A percentile compares a stretch with the other conserved stretches of the same genome.
phyloP scores from a whole-genome alignment of 129 eudicot species.

The Flaveria trinervia region DNA sequence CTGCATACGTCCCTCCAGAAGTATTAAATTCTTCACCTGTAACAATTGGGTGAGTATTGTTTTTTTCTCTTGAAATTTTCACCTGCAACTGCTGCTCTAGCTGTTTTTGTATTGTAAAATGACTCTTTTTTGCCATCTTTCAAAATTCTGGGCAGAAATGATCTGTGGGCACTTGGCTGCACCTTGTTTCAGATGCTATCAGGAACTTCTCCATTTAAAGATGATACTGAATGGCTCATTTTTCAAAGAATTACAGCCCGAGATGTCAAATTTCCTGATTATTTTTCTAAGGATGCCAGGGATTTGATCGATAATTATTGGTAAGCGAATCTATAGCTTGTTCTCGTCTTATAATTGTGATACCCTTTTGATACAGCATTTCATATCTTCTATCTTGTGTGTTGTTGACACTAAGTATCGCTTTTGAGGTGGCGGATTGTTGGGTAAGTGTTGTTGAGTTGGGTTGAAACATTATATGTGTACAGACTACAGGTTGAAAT shows the following conservation, averaged over 20 bases:
- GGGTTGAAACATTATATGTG: not conserved
- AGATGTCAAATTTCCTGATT: slow-evolving; percentile 84
- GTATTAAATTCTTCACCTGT: slow-evolving; percentile 91
- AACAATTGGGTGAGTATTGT: slow-evolving; percentile 76
- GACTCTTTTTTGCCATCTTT: slow-evolving; percentile 15
- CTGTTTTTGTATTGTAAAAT: slow-evolving; percentile 23
- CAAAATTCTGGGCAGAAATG: slow-evolving; percentile 60
- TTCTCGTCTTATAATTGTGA: not conserved
- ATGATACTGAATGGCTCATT: slow-evolving; percentile 96
- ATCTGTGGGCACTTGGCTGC: slow-evolving; percentile 99
- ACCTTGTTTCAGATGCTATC: slow-evolving; percentile 99
- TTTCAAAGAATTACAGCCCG: slow-evolving; percentile 89
- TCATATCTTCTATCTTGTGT: not conserved
- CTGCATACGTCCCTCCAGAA: slow-evolving; percentile 99
- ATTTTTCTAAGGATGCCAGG: slow-evolving; percentile 75
- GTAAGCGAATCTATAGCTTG: slow-evolving; percentile 36
- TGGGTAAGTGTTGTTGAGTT: not conserved
- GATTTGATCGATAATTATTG: slow-evolving; percentile 85
- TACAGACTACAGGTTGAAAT: not conserved
- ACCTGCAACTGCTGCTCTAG: slow-evolving; percentile 5
- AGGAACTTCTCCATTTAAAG: slow-evolving; percentile 96
- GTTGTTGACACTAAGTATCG: not conserved
- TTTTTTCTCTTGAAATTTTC: not conserved
- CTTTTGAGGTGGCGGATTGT: not conserved
- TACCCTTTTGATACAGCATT: not conserved